phyloP scores from a whole-genome alignment of 78 protist genomes.

The Bodo saltans region DNA sequence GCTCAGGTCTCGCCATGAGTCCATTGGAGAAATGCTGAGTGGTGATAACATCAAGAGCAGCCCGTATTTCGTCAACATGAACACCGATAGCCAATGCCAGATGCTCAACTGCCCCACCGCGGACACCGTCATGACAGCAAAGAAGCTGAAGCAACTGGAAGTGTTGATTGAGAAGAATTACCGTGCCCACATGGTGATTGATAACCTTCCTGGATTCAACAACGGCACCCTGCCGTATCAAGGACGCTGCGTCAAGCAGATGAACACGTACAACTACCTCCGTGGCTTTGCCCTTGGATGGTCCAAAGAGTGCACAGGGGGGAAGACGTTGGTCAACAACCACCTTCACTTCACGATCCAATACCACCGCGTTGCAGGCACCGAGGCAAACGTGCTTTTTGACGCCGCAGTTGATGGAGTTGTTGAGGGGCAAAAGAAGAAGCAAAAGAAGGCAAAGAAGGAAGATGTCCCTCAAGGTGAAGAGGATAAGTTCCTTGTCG shows the following conservation, averaged over 20 bases:
- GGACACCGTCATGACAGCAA: neutral
- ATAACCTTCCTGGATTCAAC: constrained; percentile 14
- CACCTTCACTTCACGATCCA: constrained; percentile 24
- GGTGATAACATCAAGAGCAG: neutral
- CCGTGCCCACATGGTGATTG: constrained; percentile 1
- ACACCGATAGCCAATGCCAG: neutral
- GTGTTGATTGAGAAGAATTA: neutral
- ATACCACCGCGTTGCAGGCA: neutral
- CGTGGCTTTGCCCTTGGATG: constrained; percentile 19
- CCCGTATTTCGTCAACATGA: neutral
- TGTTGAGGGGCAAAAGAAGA: too few species aligned
- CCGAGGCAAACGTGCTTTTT: too few species aligned
- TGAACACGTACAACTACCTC: neutral
- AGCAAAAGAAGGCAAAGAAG: too few species aligned
- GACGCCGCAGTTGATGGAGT: too few species aligned
- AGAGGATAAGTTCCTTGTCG: neutral
- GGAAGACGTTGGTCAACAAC: neutral
- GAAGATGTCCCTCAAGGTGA: neutral
- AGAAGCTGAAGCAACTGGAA: neutral
- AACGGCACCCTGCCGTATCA: constrained; percentile 3
- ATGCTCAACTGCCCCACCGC: neutral
- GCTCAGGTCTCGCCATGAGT: neutral
- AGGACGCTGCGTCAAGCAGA: neutral
- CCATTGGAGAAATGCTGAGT: neutral
- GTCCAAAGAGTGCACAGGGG: neutral